These are phyloP conservation scores for Penicillium fimorum DNA, from an alignment of 495 filamentous ascomycete species.

Conservation along the genomic window DNA sequence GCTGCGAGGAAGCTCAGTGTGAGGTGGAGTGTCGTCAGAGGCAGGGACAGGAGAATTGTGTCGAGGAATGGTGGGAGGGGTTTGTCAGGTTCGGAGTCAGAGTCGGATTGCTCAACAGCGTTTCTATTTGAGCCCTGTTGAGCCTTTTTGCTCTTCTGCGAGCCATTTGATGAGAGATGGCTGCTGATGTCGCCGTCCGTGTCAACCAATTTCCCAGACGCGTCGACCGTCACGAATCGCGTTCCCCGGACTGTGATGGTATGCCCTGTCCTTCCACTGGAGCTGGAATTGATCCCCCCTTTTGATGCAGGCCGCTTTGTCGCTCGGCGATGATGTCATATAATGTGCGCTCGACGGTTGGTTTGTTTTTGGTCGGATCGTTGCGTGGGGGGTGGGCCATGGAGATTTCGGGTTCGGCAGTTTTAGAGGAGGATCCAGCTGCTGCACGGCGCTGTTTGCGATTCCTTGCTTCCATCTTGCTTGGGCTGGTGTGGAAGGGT, in stretches of 20 bases:
- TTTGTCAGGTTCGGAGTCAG: slow-evolving; percentile 21
- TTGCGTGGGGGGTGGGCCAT: slow-evolving; percentile 36
- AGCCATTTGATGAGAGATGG: slow-evolving; percentile 11
- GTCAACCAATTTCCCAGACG: slow-evolving; percentile 34
- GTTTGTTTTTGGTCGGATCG: slow-evolving; percentile 31
- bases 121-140: background rate
- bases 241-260: slow-evolving; percentile 24
- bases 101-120: background rate
- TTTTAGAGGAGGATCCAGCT: slow-evolving; percentile 19
- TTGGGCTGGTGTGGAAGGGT: background rate
- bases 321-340: slow-evolving; percentile 51
- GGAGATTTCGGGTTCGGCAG: slow-evolving; percentile 29
- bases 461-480: slow-evolving; percentile 41
- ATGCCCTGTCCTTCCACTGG: slow-evolving; percentile 7
- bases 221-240: slow-evolving; percentile 41
- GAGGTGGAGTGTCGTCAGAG: slow-evolving; percentile 78
- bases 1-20: slow-evolving; percentile 88
- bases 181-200: slow-evolving; percentile 25
- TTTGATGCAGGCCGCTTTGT: slow-evolving; percentile 35
- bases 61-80: slow-evolving; percentile 45
- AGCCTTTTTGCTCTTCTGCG: slow-evolving; percentile 2
- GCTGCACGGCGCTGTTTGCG: slow-evolving; percentile 51
- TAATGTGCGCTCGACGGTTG: slow-evolving; percentile 41
- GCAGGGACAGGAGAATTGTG: slow-evolving; percentile 54
- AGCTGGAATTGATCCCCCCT: background rate